Percentiles rank a stretch among this genome's conserved stretches.
Evolutionary conservation across 2,329 filamentous ascomycete species (phyloP).

Genomic region (Diaporthe australafricana): DNA sequence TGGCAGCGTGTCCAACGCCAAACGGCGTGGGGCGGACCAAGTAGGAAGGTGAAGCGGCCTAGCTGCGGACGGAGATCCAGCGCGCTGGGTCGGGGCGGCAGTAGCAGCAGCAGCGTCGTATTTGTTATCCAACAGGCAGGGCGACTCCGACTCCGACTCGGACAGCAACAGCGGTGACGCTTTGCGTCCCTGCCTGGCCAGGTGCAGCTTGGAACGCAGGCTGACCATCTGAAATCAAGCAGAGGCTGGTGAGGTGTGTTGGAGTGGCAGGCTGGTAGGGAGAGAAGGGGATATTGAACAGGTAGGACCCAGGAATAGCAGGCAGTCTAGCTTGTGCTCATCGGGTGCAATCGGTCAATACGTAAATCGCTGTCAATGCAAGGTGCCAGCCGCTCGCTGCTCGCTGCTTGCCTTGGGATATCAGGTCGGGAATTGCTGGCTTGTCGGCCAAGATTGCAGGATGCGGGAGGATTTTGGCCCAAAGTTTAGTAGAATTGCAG

Average conservation of each 20-base stretch:
- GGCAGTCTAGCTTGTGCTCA: constrained; percentile 1
- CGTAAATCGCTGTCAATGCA: background rate
- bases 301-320: background rate
- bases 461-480: constrained; percentile 28
- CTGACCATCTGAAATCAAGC: constrained; percentile 34
- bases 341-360: constrained; percentile 5
- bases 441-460: constrained; percentile 14
- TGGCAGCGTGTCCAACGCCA: constrained; percentile 30
- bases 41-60: constrained; percentile 13
- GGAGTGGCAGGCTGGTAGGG: background rate
- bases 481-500: constrained; percentile 23
- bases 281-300: background rate
- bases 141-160: constrained; percentile 6
- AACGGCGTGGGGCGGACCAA: constrained; percentile 23
- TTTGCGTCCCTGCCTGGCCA: constrained; percentile 37
- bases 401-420: constrained; percentile 1
- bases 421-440: constrained; percentile 5
- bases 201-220: constrained; percentile 38
- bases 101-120: constrained; percentile 34
- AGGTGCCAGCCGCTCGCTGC: background rate
- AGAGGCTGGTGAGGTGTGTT: background rate
- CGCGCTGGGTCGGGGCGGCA: constrained; percentile 16
- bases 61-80: constrained; percentile 17
- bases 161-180: constrained; percentile 22
- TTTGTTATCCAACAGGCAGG: constrained; percentile 30